Percentiles rank a stretch among this genome's conserved stretches.
These are phyloP conservation scores for Flaveria floridana DNA, from an alignment of 140 eudicot species.

Conservation along the genomic window DNA sequence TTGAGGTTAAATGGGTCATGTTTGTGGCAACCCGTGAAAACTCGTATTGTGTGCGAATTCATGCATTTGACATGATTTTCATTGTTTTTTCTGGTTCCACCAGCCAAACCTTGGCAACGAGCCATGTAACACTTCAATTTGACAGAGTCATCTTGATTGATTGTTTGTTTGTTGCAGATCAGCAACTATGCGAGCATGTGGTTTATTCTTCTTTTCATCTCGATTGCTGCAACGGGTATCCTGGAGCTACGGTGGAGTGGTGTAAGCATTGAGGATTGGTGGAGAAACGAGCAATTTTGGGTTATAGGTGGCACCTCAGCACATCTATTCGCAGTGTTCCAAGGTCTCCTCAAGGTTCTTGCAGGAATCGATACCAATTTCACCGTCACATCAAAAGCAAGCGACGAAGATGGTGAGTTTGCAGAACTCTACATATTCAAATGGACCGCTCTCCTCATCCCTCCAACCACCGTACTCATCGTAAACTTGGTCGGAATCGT, in stretches of 20 bases:
- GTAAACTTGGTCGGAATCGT: slow-evolving; percentile 53
- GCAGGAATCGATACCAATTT: slow-evolving; percentile 60
- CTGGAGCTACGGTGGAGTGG: slow-evolving; percentile 59
- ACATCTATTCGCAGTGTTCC: slow-evolving; percentile 61
- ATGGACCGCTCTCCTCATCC: slow-evolving; percentile 59
- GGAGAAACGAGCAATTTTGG: slow-evolving; percentile 99
- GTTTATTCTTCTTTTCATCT: slow-evolving; percentile 53
- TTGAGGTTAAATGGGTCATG: background rate
- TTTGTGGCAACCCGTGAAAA: background rate
- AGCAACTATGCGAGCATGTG: slow-evolving; percentile 58
- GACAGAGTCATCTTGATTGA: slow-evolving; percentile 7
- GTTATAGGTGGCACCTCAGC: slow-evolving; percentile 87
- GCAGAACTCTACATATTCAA: slow-evolving; percentile 55
- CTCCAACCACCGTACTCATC: slow-evolving; percentile 55
- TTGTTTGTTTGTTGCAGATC: slow-evolving; percentile 38
- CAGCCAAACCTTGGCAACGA: background rate
- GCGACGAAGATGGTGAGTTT: slow-evolving; percentile 53
- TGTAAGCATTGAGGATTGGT: slow-evolving; percentile 54
- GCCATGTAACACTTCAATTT: background rate
- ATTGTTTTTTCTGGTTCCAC: background rate
- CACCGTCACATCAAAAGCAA: slow-evolving; percentile 54
- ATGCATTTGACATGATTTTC: background rate
- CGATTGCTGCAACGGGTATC: slow-evolving; percentile 50
- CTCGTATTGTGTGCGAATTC: background rate
- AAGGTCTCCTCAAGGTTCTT: slow-evolving; percentile 56